Evolutionary conservation across 2,329 filamentous ascomycete genomes (phyloP), one percentile per base, ranked within the genome.

Genomic region (Rhynchosporium agropyri): DNA sequence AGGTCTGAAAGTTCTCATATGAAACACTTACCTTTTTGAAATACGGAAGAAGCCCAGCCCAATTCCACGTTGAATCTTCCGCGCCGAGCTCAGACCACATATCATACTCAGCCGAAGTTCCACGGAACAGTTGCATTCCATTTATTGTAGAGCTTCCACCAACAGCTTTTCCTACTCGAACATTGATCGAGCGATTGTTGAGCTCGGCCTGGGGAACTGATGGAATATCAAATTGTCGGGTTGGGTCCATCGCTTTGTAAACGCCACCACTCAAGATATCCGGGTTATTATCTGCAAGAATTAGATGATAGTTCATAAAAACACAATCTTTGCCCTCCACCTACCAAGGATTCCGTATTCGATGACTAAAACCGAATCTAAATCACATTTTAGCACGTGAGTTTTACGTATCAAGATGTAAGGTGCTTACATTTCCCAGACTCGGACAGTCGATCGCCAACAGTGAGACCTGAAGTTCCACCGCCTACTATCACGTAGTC

Each of bases 401-500:
- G 2, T 9, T 3, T 20, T 4, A 12, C 12, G 15, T 3, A 31
- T 28, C 10, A n/a, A 8, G 31, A n/a, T 9, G 31, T 20, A 1
- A 36, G 20, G 20, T 20, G 20, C 42, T n/a, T 15, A 40, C 50
- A 53, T 38, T 40, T 53, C 26, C 50, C 50, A 40, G 7, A 20
- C 62, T 78, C 77, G 13, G 69, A 73, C 12, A 80, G 72, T 4
- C 78, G 75, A 31, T 72, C 70, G 6, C 78, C 79, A 9, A 79
- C 68, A 1, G 76, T 73, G 3, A 79, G 72, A 6, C 79, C 78
- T 3, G 78, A 73, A 0, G 77, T 79, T 4, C 79, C 78, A 15
- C 78, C 78, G 7, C 79, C 77, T 8, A 79, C 74, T 31, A 80
- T 68, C 38, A 80, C 67, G 60, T 77, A 79, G 67, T 80, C 77